Conservation (phyloP, 371 early-diverging fungal genomes). For the Mortierella sp. region DNA sequence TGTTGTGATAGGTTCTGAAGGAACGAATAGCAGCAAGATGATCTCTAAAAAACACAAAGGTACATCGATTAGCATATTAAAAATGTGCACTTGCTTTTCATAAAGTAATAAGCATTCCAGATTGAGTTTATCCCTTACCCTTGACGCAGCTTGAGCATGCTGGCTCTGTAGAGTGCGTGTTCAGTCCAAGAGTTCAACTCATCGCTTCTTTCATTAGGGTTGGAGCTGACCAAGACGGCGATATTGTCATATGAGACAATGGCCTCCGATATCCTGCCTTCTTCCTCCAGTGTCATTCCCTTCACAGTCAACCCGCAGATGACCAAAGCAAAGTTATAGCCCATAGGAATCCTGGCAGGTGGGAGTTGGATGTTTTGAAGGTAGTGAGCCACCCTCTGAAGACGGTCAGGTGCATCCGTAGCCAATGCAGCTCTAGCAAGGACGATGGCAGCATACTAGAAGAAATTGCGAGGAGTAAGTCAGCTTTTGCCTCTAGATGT, state of each 20-base stretch:
- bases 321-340: conserved; percentile 66
- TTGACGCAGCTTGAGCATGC: conserved; percentile 65
- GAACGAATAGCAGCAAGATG: conserved; percentile 55
- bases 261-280: conserved; percentile 61
- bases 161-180: conserved; percentile 75
- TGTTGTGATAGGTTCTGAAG: conserved; percentile 67
- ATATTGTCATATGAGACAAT: conserved; percentile 66
- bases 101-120: background rate
- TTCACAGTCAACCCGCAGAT: conserved; percentile 67
- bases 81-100: background rate
- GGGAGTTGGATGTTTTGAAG: conserved; percentile 50
- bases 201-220: conserved; percentile 57
- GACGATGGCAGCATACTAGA: conserved; percentile 48
- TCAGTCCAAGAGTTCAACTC: conserved; percentile 77
- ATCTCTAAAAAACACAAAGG: conserved; percentile 29
- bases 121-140: conserved; percentile 54
- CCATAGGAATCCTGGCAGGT: conserved; percentile 55
- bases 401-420: conserved; percentile 44
- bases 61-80: background rate
- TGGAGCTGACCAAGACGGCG: conserved; percentile 56
- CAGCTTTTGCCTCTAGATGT: background rate
- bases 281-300: conserved; percentile 70
- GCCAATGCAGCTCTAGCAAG: conserved; percentile 48
- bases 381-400: conserved; percentile 48
- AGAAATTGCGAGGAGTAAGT: background rate